Evolutionary conservation across 2,329 filamentous ascomycete genomes (phyloP).

Genomic region (Blumeria hordei): DNA sequence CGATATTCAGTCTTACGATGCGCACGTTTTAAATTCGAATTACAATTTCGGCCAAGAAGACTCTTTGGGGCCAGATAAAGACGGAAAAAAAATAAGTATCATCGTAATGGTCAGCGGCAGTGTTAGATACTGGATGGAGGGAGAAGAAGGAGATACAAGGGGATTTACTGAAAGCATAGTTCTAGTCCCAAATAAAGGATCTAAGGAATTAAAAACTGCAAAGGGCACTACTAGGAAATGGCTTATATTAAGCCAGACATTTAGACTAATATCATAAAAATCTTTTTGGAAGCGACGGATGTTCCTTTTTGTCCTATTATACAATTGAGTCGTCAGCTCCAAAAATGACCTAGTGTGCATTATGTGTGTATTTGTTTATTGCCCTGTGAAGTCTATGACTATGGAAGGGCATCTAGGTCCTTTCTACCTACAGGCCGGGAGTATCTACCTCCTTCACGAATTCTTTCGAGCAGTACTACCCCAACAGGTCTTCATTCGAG

Average conservation of each 20-base stretch:
- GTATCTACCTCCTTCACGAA: too few relatives aligned
- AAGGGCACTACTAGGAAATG: constrained; percentile 28
- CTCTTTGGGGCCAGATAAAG: constrained; percentile 18
- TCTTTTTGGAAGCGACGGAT: constrained; percentile 10
- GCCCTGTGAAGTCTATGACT: too few relatives aligned
- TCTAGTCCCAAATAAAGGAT: constrained; percentile 51
- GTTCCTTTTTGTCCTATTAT: too few relatives aligned
- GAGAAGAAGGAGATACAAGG: constrained; percentile 33
- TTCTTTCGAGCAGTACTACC: too few relatives aligned
- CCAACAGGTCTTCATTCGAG: too few relatives aligned
- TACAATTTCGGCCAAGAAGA: constrained; percentile 31
- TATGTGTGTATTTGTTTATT: too few relatives aligned
- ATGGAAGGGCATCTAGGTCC: too few relatives aligned
- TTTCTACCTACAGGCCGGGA: too few relatives aligned
- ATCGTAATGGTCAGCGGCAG: constrained; percentile 50
- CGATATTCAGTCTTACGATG: constrained; percentile 53
- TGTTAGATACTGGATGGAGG: constrained; percentile 34
- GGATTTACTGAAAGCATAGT: constrained; percentile 64
- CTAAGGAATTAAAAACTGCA: constrained; percentile 26
- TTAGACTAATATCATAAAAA: constrained; percentile 21
- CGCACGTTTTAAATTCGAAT: constrained; percentile 50
- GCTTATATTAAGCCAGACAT: constrained; percentile 51
- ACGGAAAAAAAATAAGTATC: constrained; percentile 41
- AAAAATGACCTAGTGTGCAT: too few relatives aligned
- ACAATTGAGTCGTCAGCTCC: too few relatives aligned